Evolutionary conservation across 1,284 basidiomycete genomes (phyloP), one percentile per base, ranked within the genome.

Genomic region (Microbotryomycetes sp.): DNA sequence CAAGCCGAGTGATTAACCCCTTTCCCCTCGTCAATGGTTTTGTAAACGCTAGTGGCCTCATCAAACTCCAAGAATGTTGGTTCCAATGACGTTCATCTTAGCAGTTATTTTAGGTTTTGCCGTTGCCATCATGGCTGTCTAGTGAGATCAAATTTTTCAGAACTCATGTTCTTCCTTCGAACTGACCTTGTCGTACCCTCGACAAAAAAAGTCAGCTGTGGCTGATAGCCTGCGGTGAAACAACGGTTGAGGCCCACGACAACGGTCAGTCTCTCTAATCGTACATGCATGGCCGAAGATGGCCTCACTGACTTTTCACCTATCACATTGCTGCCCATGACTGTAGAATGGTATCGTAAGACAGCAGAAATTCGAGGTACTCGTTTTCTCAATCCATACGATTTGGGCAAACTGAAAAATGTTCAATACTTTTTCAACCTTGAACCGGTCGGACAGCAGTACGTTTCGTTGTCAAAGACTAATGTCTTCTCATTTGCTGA

Each of bases 201-300:
- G 55, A 52, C n/a, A 58, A 60, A 32, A 52, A 1, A 6, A 22
- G 0, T 19, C 92, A 97, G 71, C 60, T 97, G 1, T 86, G 83
- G 78, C 81, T 87, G 64, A 77, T 96, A 7, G 76, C 82, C 0
- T 76, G 79, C n/a, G 92, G 86, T 0, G 92, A 97, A 75, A 97
- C 92, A 0, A 85, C 87, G 0, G 93, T 97, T 16, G 96, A 98
- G 76, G 81, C 81, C 3, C 89, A 92, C 70, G 94, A 98, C 72
- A 85, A 93, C 73, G 84, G 71, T 71, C 47, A 57, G 71, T 60
- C n/a, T n/a, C n/a, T n/a, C n/a, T n/a, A n/a, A n/a, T n/a, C n/a
- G n/a, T n/a, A n/a, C n/a, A n/a, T n/a, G n/a, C n/a, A n/a, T n/a
- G n/a, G n/a, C n/a, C n/a, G n/a, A n/a, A n/a, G n/a, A n/a, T n/a